Conservation (phyloP, 2,329 filamentous ascomycete species). For the Aspergillus sp. region DNA sequence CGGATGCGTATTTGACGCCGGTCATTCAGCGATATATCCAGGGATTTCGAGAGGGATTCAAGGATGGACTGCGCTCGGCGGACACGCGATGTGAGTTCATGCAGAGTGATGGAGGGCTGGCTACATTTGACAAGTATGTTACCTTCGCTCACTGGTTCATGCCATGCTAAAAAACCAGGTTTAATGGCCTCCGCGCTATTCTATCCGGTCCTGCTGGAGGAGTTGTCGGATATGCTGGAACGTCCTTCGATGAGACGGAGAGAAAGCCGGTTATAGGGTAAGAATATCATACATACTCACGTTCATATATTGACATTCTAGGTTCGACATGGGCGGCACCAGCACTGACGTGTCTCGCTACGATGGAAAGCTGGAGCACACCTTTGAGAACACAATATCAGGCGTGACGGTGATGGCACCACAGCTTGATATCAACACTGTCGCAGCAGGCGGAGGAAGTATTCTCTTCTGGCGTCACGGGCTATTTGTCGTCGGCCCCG, state of each 20-base stretch:
- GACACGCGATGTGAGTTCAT: slow-evolving; percentile 86
- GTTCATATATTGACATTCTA: no score
- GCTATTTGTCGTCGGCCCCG: slow-evolving; percentile 86
- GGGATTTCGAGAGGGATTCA: slow-evolving; percentile 62
- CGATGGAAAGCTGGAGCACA: slow-evolving; percentile 85
- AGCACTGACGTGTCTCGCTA: slow-evolving; percentile 87
- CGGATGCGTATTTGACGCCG: slow-evolving; percentile 76
- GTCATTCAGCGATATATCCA: slow-evolving; percentile 74
- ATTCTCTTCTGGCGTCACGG: slow-evolving; percentile 83
- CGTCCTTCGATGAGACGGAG: slow-evolving; percentile 80
- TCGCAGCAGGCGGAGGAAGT: slow-evolving; percentile 75
- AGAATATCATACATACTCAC: no score
- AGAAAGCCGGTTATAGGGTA: slow-evolving; percentile 75
- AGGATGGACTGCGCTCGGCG: slow-evolving; percentile 69
- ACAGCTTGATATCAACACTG: slow-evolving; percentile 91
- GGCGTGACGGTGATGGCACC: slow-evolving; percentile 93
- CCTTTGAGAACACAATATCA: slow-evolving; percentile 90
- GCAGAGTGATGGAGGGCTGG: slow-evolving; percentile 79
- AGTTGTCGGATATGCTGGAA: slow-evolving; percentile 89
- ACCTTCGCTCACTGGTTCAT: no score
- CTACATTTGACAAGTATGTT: slow-evolving; percentile 46
- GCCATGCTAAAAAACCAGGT: slow-evolving; percentile 35
- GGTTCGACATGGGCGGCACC: slow-evolving; percentile 95
- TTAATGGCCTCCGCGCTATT: slow-evolving; percentile 84
- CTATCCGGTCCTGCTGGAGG: slow-evolving; percentile 87